These are phyloP conservation scores for Aspergillus sp. DNA, from an alignment of 2,329 filamentous ascomycete genomes.

Conservation along the genomic window DNA sequence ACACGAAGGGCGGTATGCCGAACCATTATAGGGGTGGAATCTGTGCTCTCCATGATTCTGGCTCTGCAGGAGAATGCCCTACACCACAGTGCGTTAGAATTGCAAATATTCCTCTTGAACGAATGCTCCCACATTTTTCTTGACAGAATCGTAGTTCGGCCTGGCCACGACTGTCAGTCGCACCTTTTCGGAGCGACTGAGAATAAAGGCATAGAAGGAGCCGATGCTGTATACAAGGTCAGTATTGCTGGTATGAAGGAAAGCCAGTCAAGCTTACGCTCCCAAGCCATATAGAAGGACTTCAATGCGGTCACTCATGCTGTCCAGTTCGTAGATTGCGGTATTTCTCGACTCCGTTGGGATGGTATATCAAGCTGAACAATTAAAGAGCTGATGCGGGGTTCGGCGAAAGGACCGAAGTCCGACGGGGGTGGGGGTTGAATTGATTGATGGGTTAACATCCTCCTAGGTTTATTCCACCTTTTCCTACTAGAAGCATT, in stretches of 20 bases:
- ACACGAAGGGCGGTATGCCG: neutral
- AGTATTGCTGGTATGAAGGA: neutral
- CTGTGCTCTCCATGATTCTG: conserved; percentile 40
- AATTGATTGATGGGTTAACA: neutral
- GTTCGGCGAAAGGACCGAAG: conserved; percentile 6
- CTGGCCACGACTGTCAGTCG: conserved; percentile 43
- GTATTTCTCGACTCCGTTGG: too few species aligned
- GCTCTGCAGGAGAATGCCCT: conserved; percentile 43
- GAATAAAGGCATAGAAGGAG: conserved; percentile 57
- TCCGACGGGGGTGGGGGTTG: conserved; percentile 3
- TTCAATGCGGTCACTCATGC: conserved; percentile 33
- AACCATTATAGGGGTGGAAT: conserved; percentile 35
- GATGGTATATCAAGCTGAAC: neutral
- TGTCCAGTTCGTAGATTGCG: neutral
- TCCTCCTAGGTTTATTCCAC: too few species aligned
- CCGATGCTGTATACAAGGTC: conserved; percentile 46
- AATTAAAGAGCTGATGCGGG: conserved; percentile 2
- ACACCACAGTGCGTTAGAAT: neutral
- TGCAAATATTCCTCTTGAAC: neutral
- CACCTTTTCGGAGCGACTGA: conserved; percentile 42
- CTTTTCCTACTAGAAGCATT: too few species aligned
- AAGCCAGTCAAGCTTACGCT: conserved; percentile 45
- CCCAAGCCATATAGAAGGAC: conserved; percentile 55
- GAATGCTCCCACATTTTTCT: conserved; percentile 28
- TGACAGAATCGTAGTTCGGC: conserved; percentile 46